Base-by-base conservation (phyloP, 768 basidiomycete genomes). In the Mycena sanguinolenta region DNA sequence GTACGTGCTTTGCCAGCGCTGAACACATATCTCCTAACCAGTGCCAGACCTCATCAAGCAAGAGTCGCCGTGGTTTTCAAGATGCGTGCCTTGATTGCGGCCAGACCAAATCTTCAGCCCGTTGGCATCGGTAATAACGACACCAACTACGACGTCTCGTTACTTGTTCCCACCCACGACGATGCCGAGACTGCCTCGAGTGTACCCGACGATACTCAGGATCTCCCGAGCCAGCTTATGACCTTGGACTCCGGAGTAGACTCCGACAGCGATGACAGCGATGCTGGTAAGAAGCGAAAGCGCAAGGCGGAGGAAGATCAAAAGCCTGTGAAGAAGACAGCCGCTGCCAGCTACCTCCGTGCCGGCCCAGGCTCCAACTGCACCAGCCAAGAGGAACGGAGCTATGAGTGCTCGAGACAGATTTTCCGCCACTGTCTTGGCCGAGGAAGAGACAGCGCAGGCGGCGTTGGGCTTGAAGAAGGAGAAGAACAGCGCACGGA, bases 51-150 rank as follows among this genome's bases (percentile, higher is more conserved):
- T 36, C 6, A 58, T 65, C 42, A 10, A 25, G 23, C 2, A 32
- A 7, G 64, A 57, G 9, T 49, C 60, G 3, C 63, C 63, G 3
- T 63, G 63, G 63, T 63, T 63, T 63, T 23, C 25, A 17, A 44
- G 13, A 44, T 63, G 25, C 63, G 63, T 3, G 38, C 63, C 27
- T 23, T 77, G 9, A 77, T 76, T 42, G 67, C 25, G 28, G 12
- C 14, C 8, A n/a, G 69, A 4, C 76, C 72, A 17, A 78, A 75
- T 44, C 39, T 70, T 23, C 63, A 62, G n/a, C 75, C 63, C 52
- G 63, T 23, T 58, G 66, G 46, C 8, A 38, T 64, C 14, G 63
- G 63, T 9, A 54, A 65, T n/a, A 55, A 44, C n/a, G 28, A 44
- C 52, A 61, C 7, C 16, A 23, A 13, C 19, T 21, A 50, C 8